phyloP scores from a whole-genome alignment of 2,329 filamentous ascomycete species.

The Hypoxylon sp. region DNA sequence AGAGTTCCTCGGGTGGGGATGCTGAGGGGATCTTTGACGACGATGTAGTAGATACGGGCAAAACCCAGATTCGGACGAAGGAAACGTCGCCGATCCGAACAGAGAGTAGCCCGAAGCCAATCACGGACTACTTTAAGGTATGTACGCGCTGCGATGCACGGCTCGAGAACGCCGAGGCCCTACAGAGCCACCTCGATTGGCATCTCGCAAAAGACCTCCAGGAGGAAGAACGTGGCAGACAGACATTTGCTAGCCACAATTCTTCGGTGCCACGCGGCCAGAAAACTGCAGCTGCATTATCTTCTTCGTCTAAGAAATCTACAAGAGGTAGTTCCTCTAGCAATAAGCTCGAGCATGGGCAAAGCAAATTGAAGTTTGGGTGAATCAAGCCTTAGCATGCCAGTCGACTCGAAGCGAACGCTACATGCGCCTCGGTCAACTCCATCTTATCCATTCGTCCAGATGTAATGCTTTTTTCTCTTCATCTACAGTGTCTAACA shows the following conservation, averaged over 20 bases:
- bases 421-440: constrained; percentile 34
- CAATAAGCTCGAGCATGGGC: constrained; percentile 67
- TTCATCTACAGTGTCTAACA: constrained; percentile 36
- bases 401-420: constrained; percentile 42
- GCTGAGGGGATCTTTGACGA: constrained; percentile 48
- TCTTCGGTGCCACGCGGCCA: constrained; percentile 53
- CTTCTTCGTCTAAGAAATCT: constrained; percentile 57
- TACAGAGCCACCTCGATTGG: constrained; percentile 89
- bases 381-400: constrained; percentile 54
- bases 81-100: constrained; percentile 44
- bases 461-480: constrained; percentile 33
- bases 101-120: constrained; percentile 53
- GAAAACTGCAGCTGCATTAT: constrained; percentile 54
- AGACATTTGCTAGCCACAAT: constrained; percentile 59
- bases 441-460: constrained; percentile 34
- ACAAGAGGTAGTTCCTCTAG: constrained; percentile 47
- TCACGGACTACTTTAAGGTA: constrained; percentile 54
- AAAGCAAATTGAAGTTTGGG: constrained; percentile 72
- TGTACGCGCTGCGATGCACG: constrained; percentile 76
- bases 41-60: constrained; percentile 38
- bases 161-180: constrained; percentile 69
- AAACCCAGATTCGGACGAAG: constrained; percentile 41
- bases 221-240: constrained; percentile 67
- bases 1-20: constrained; percentile 51
- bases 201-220: constrained; percentile 92